phyloP scores from a whole-genome alignment of 2,329 filamentous ascomycete genomes.

The Fusarium metavorans region DNA sequence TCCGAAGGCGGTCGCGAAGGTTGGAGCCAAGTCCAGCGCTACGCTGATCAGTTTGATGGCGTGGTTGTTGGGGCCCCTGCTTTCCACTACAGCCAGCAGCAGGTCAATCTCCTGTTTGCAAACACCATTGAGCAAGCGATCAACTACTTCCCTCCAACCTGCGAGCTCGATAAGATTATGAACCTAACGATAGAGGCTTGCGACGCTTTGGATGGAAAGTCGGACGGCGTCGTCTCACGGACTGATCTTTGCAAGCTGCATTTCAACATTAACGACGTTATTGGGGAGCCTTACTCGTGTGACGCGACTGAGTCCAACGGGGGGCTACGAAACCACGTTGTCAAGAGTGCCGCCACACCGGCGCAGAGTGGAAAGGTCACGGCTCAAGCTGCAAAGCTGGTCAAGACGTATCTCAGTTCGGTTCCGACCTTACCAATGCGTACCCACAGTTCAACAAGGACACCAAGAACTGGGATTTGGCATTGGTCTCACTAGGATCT shows the following conservation, averaged over 20 bases:
- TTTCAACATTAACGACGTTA: constrained; percentile 33
- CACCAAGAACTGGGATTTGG: constrained; percentile 48
- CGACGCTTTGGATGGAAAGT: constrained; percentile 7
- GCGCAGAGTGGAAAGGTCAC: constrained; percentile 51
- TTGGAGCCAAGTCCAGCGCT: constrained; percentile 32
- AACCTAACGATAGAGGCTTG: constrained; percentile 53
- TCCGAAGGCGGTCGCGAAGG: constrained; percentile 63
- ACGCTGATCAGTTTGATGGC: constrained; percentile 26
- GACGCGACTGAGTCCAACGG: constrained; percentile 23
- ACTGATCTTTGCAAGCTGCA: constrained; percentile 11
- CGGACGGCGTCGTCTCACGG: neutral
- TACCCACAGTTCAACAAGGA: constrained; percentile 48
- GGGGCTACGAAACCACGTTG: constrained; percentile 22
- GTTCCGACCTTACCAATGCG: constrained; percentile 48
- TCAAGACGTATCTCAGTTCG: constrained; percentile 50
- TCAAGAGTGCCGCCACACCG: constrained; percentile 26
- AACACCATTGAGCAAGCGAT: constrained; percentile 52
- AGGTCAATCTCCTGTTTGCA: constrained; percentile 55
- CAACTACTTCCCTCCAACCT: constrained; percentile 53
- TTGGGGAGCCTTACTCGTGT: constrained; percentile 51
- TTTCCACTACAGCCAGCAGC: constrained; percentile 54
- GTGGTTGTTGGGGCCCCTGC: constrained; percentile 25
- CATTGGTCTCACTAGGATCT: constrained; percentile 44
- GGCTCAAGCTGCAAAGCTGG: constrained; percentile 50
- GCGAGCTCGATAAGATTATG: constrained; percentile 62